Evolutionary conservation across 768 basidiomycete species (phyloP).

Genomic region (Lepiota brunneoincarnata): DNA sequence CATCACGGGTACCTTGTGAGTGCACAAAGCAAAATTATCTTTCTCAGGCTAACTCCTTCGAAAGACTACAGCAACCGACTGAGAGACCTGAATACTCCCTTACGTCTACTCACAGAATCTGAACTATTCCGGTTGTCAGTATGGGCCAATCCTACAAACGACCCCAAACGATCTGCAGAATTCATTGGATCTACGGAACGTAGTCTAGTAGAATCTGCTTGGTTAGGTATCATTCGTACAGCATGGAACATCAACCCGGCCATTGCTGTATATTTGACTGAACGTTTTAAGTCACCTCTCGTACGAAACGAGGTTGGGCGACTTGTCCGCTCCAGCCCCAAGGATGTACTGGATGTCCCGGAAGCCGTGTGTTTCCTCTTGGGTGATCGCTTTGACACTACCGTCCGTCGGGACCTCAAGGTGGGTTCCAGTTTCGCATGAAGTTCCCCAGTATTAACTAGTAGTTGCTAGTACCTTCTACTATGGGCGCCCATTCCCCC

Average conservation of each 20-base stretch:
- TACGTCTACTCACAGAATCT: slow-evolving; percentile 86
- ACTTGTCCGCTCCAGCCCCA: slow-evolving; percentile 70
- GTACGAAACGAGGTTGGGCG: slow-evolving; percentile 73
- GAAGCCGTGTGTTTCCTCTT: slow-evolving; percentile 82
- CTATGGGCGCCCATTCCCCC: slow-evolving; percentile 90
- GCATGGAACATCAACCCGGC: slow-evolving; percentile 84
- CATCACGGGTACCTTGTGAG: slow-evolving; percentile 41
- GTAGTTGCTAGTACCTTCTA: slow-evolving; percentile 63
- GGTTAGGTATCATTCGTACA: slow-evolving; percentile 66
- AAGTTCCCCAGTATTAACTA: neutral
- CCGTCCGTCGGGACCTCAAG: slow-evolving; percentile 68
- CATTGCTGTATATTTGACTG: slow-evolving; percentile 79
- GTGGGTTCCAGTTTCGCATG: slow-evolving; percentile 35
- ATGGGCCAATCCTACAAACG: slow-evolving; percentile 88
- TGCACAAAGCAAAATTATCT: neutral
- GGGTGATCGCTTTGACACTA: slow-evolving; percentile 63
- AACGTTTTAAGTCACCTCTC: slow-evolving; percentile 74
- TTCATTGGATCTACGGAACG: slow-evolving; percentile 50
- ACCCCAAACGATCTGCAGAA: slow-evolving; percentile 65
- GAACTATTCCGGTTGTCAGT: slow-evolving; percentile 85
- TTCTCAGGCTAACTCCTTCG: slow-evolving; percentile 1
- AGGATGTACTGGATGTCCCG: slow-evolving; percentile 66
- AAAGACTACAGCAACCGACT: slow-evolving; percentile 60
- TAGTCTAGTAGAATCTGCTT: slow-evolving; percentile 60
- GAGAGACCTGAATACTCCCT: slow-evolving; percentile 65